Percentiles rank a stretch among this genome's conserved stretches.
Conservation (phyloP, 768 basidiomycete genomes). For the Boletus fagicola region DNA sequence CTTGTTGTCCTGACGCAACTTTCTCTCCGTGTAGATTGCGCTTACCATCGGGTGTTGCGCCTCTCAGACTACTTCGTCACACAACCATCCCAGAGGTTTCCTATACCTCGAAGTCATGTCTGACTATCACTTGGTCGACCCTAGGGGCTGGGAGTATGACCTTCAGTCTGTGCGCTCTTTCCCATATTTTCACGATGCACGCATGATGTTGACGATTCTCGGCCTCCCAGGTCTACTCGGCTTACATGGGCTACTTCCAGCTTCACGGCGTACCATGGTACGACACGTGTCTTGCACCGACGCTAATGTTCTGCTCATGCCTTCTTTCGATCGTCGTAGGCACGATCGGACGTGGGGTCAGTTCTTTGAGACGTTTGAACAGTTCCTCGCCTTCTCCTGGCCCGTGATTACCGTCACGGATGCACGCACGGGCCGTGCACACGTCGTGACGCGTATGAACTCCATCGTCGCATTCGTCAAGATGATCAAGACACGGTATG, state of each 20-base stretch:
- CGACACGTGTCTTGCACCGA: background rate
- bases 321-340: slow-evolving; percentile 38
- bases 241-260: slow-evolving; percentile 79
- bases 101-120: slow-evolving; percentile 40
- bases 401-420: slow-evolving; percentile 79
- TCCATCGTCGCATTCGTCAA: slow-evolving; percentile 74
- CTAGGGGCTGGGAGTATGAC: slow-evolving; percentile 77
- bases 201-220: background rate
- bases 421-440: slow-evolving; percentile 63
- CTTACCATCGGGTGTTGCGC: background rate
- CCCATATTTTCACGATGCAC: background rate
- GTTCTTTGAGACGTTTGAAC: slow-evolving; percentile 74
- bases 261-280: slow-evolving; percentile 67
- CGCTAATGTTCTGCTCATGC: background rate
- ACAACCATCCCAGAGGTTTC: background rate
- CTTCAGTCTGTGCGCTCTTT: slow-evolving; percentile 62
- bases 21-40: background rate
- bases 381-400: slow-evolving; percentile 81
- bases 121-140: slow-evolving; percentile 72
- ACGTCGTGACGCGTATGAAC: slow-evolving; percentile 74
- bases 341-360: slow-evolving; percentile 80
- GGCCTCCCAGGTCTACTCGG: slow-evolving; percentile 56
- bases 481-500: slow-evolving; percentile 80
- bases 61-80: background rate
- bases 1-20: background rate